phyloP scores from a whole-genome alignment of 345 rosid genomes.

The Eucalyptus caleyi region DNA sequence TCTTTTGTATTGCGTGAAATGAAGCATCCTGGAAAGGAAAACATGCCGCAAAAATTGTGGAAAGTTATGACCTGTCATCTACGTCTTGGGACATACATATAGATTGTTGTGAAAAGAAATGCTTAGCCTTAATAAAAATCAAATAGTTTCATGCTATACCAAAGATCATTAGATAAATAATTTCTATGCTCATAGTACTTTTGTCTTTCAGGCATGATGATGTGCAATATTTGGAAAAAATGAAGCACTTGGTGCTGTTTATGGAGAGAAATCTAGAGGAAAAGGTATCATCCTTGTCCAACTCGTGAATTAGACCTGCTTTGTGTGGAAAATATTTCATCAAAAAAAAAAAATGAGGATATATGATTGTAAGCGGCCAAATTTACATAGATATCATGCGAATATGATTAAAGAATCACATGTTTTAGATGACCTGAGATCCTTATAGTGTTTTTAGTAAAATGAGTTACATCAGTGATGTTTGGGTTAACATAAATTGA shows the following conservation, averaged over 20 bases:
- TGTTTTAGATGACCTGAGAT: not conserved
- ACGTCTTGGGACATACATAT: not conserved
- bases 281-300: slow-evolving; percentile 32
- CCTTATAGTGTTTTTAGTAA: not conserved
- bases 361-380: not conserved
- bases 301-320: not conserved
- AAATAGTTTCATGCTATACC: not conserved
- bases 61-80: not conserved
- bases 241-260: slow-evolving; percentile 85
- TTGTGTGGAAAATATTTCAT: not conserved
- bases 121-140: not conserved
- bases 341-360: not conserved
- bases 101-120: not conserved
- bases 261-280: slow-evolving; percentile 70
- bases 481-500: not conserved
- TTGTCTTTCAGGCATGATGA: slow-evolving; percentile 80
- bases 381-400: not conserved
- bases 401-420: not conserved
- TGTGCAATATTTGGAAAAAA: slow-evolving; percentile 70
- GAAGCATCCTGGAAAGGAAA: not conserved
- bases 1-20: not conserved
- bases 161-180: not conserved
- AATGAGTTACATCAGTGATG: not conserved
- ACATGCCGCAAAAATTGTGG: not conserved
- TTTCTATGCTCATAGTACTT: slow-evolving; percentile 1